Evolutionary conservation across 768 basidiomycete species (phyloP), one percentile per base, ranked within the genome.

Genomic region (Sporobolomyces pararoseus): DNA sequence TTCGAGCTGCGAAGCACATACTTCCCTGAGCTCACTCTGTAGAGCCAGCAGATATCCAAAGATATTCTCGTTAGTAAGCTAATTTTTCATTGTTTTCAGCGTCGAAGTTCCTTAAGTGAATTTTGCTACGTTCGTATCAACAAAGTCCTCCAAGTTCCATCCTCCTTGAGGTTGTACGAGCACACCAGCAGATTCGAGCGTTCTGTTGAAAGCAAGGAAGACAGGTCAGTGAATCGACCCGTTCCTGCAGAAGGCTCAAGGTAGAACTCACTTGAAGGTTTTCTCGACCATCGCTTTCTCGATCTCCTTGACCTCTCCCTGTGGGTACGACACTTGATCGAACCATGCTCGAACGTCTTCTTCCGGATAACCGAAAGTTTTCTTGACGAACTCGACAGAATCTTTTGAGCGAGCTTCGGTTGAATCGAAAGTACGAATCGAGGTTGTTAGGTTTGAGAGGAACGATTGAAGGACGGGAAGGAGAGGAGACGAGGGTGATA

Each of bases 291-390:
- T 75, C 12, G 14, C 25, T 31, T 31, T 35, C 47, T 58, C 37
- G 16, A 77, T 55, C 54, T 66, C 68, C 32, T 51, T 32, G 19
- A 77, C 68, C 19, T 54, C 50, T 4, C 67, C 65, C 35, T 62
- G 47, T 7, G 76, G 71, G 64, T 77, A 76, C 35, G 58, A 65
- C 25, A 75, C 74, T 55, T 68, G 70, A 44, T 70, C 67, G 35
- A 76, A 53, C 76, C 77, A 77, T 1, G 69, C 91, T 81, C 86
- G 82, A 73, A 97, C 87, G 78, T 98, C 95, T 66, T 86, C 84
- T 64, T 87, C 85, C 4, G 85, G 83, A 76, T 97, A 95, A 0
- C 88, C 89, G 74, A 95, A 96, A 59, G 84, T 86, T 16, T 82
- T 80, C 77, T 84, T 84, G 75, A 97, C 89, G 77, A 89, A 96